Base-by-base conservation (phyloP, 495 filamentous ascomycete species). In the Cairneyella variabilis region DNA sequence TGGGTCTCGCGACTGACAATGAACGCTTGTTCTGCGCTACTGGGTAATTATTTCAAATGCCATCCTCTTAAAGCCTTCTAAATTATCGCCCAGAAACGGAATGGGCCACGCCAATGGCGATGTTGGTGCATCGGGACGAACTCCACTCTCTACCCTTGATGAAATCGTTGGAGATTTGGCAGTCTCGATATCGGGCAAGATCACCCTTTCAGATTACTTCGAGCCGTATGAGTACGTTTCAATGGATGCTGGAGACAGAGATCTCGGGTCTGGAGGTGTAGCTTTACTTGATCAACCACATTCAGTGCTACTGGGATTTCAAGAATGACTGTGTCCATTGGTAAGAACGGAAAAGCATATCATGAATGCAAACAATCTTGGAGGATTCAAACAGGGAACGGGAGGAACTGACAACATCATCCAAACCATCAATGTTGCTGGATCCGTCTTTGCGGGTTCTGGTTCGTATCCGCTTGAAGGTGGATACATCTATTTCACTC, bases 401-500 rank as follows among this genome's bases (percentile, higher is more conserved):
- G 67, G 65, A 39, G 61, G 61, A 16, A 66, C 63, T 2, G 76
- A 78, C 49, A 65, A 65, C 11, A 63, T 75, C 26, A 53, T 78
- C 16, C 72, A 77, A 53, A 71, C 68, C 1, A 69, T 73, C 38
- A 64, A 59, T 18, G 64, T 67, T 16, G 49, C 57, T 6, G 58
- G 57, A 18, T 59, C 73, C 2, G 71, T 76, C 0, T 78, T 73
- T 60, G 75, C 70, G 26, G 75, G 72, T 18, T 54, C 65, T 7
- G 76, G 74, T 0, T 70, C 68, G 7, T 71, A 76, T 57, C 75
- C 75, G 11, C 57, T 76, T 1, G 75, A 71, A 52, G 73, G 73
- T 11, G 75, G 76, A 9, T 77, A 71, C 53, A 64, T 79, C 41
- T 79, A 79, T 53, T 67, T 70, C 45, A 71, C 64, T 20, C 69